phyloP scores from a whole-genome alignment of 495 filamentous ascomycete species.

The Hypoxylon crocopeplum region DNA sequence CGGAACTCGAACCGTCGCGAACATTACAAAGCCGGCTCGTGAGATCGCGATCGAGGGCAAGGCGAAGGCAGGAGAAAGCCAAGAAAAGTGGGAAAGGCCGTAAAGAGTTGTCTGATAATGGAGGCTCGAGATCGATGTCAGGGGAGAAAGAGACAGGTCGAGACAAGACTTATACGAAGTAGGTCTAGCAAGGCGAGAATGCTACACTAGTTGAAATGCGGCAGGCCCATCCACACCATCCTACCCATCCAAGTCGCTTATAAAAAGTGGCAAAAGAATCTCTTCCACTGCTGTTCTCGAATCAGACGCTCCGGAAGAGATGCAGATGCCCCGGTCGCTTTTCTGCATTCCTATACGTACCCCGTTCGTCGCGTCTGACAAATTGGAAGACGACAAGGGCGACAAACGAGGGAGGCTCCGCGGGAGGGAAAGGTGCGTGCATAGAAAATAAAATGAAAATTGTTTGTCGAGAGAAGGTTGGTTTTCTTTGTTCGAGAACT shows the following conservation, averaged over 20 bases:
- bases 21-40: constrained; percentile 17
- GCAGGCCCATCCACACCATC: constrained; percentile 31
- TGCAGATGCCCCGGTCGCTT: constrained; percentile 15
- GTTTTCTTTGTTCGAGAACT: not conserved
- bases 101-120: constrained; percentile 12
- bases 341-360: constrained; percentile 11
- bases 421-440: constrained; percentile 1
- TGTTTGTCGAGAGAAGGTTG: not conserved
- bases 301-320: constrained; percentile 27
- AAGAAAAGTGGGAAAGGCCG: constrained; percentile 12
- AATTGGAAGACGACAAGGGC: constrained; percentile 36
- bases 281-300: constrained; percentile 26
- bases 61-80: not conserved
- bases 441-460: constrained; percentile 6
- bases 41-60: constrained; percentile 28
- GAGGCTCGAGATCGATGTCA: constrained; percentile 25
- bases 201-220: constrained; percentile 32
- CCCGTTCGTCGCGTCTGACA: constrained; percentile 39
- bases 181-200: no score
- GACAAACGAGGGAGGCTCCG: constrained; percentile 27
- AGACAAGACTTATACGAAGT: constrained; percentile 14
- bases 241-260: constrained; percentile 29
- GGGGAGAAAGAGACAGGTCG: constrained; percentile 9
- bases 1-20: not conserved
- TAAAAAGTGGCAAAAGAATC: constrained; percentile 32